Evolutionary conservation across 2,329 filamentous ascomycete species (phyloP), one percentile per base, ranked within the genome.

Genomic region (Clarireedia monteithiana): DNA sequence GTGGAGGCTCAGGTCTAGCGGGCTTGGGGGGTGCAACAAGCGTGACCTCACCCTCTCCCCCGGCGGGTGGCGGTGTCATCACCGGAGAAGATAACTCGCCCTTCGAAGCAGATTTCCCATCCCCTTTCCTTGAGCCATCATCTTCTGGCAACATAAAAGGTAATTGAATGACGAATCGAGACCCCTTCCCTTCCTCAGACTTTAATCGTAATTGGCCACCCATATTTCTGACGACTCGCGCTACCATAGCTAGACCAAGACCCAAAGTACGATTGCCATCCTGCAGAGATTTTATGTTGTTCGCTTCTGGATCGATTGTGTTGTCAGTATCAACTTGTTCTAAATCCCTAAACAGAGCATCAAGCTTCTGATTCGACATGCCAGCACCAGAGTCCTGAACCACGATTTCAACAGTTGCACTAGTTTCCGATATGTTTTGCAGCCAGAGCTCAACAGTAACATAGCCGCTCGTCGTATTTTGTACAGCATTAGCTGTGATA

Each of bases 211-310:
- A 71, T 65, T 95, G 91, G 0, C 91, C 91, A 57, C 92, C 86
- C 88, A 95, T 94, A 66, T 91, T 95, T n/a, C 85, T 82, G 34
- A 96, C 78, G 38, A 90, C 89, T 39, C 91, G 82, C 15, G 89
- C 88, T n/a, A 95, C 91, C 12, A 95, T 78, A 0, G 91, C 91
- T n/a, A 96, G 77, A 0, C 91, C 91, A 9, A 96, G 78, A 0
- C 91, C 91, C 1, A 95, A 71, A 0, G 83, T 84, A 9, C 74
- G 72, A 52, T 74, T 74, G 6, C 72, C 66, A 2, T 69, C 66
- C 17, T 67, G 56, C 42, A 70, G n/a, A 48, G 38, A 34, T 24
- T 38, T 15, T 26, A 50, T 42, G 2, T 36, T 42, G 26, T 38
- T 45, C 17, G 58, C 34, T 12, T 70, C 68, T 23, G 73, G 69